Evolutionary conservation across 768 basidiomycete species (phyloP).

Genomic region (Hortiboletus campestris): DNA sequence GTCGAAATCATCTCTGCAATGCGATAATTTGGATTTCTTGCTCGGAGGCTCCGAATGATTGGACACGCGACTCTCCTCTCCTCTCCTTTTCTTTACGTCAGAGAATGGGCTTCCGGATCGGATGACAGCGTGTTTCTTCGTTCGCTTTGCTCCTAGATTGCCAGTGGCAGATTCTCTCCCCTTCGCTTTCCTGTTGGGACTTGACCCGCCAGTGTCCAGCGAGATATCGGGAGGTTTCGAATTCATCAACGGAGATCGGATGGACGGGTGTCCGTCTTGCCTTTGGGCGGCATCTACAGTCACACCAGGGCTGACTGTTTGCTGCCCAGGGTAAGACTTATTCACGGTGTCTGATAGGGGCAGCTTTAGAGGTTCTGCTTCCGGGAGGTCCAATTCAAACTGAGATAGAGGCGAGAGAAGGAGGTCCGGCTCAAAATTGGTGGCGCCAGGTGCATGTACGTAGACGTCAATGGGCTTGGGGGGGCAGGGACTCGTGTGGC

Average conservation of each 20-base stretch:
- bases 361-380: constrained; percentile 19
- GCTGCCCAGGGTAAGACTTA: constrained; percentile 10
- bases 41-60: constrained; percentile 11
- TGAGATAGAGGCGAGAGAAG: constrained; percentile 24
- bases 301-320: not conserved
- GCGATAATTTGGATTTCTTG: constrained; percentile 23
- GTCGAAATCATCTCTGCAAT: not conserved
- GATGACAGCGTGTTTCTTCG: constrained; percentile 6
- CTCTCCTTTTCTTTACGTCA: not conserved
- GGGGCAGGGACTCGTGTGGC: not conserved
- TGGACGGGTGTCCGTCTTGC: not conserved
- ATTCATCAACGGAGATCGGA: constrained; percentile 1
- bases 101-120: not conserved
- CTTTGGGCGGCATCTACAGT: not conserved
- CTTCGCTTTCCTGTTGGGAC: constrained; percentile 5
- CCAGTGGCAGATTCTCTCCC: not conserved
- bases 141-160: not conserved
- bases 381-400: constrained; percentile 22
- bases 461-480: not conserved
- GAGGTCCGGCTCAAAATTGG: not conserved
- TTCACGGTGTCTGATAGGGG: constrained; percentile 26
- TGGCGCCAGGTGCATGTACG: not conserved
- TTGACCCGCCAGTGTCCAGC: not conserved
- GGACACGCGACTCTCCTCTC: not conserved
- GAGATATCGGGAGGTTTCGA: not conserved